These are phyloP conservation scores for Suillus placidus DNA, from an alignment of 768 basidiomycete species.

Conservation along the genomic window DNA sequence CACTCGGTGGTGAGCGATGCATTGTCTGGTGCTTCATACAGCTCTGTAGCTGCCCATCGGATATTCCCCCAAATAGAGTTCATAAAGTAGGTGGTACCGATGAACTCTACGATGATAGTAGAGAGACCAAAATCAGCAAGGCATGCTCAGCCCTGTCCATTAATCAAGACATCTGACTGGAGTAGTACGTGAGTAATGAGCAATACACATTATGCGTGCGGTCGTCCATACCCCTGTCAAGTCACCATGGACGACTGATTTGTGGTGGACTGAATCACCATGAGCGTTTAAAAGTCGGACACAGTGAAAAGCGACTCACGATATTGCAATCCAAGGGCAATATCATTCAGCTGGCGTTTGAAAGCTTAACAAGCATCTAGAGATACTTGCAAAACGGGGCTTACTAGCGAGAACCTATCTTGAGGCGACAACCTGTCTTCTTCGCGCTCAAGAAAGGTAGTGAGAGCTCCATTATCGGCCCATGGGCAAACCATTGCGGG, in stretches of 20 bases:
- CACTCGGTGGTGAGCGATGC: slow-evolving; percentile 26
- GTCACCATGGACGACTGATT: slow-evolving; percentile 11
- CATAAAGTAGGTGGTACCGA: slow-evolving; percentile 32
- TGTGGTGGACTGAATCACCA: slow-evolving; percentile 5
- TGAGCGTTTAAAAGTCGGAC: neutral
- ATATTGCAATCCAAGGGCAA: neutral
- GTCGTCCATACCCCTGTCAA: slow-evolving; percentile 7
- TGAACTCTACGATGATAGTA: slow-evolving; percentile 23
- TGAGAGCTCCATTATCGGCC: slow-evolving; percentile 21
- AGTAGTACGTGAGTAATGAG: neutral
- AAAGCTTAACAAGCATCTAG: neutral
- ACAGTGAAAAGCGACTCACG: neutral
- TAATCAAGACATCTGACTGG: slow-evolving; percentile 48
- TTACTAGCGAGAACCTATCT: slow-evolving; percentile 22
- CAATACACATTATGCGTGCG: neutral
- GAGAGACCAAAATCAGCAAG: slow-evolving; percentile 53
- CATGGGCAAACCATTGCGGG: slow-evolving; percentile 28
- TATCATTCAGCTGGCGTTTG: neutral
- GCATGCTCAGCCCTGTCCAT: slow-evolving; percentile 41
- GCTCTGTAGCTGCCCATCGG: slow-evolving; percentile 48
- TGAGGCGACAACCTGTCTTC: slow-evolving; percentile 6
- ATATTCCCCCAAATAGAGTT: slow-evolving; percentile 41
- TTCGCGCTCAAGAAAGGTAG: slow-evolving; percentile 14
- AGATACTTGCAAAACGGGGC: neutral
- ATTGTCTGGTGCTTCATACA: neutral